A percentile compares a stretch with the other conserved stretches of the same genome.
Evolutionary conservation across 2,329 filamentous ascomycete species (phyloP).

Genomic region (Lecanicillium sp.): DNA sequence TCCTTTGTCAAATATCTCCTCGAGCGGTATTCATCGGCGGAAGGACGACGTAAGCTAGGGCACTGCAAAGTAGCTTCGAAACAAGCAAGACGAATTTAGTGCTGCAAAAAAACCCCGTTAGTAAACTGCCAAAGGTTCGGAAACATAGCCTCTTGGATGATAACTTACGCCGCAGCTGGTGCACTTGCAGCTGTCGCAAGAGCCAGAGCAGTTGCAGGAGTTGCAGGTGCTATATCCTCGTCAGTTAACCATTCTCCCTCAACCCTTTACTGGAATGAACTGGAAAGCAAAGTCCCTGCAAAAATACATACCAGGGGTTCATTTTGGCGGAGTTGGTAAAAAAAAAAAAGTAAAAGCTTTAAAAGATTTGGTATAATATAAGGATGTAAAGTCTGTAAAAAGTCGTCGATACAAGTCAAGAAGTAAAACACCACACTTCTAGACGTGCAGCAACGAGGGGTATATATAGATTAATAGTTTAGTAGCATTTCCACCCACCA

Average conservation of each 20-base stretch:
- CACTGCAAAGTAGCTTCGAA: too few relatives aligned
- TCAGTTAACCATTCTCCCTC: background rate
- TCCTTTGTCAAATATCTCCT: too few relatives aligned
- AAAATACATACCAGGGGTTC: slow-evolving; percentile 7
- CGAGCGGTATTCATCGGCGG: too few relatives aligned
- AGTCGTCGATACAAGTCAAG: slow-evolving; percentile 1
- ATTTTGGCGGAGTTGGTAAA: slow-evolving; percentile 1
- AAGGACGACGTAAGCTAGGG: too few relatives aligned
- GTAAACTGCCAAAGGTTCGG: too few relatives aligned
- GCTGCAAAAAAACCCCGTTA: too few relatives aligned
- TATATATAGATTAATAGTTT: too few relatives aligned
- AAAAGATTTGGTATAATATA: background rate
- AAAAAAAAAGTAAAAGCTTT: background rate
- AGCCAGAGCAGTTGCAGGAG: slow-evolving; percentile 15
- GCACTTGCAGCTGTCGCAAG: slow-evolving; percentile 16
- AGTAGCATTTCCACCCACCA: too few relatives aligned
- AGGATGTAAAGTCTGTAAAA: background rate
- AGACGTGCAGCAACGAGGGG: too few relatives aligned
- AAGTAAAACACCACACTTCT: background rate
- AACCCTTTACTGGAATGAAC: slow-evolving; percentile 2
- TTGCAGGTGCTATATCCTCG: slow-evolving; percentile 13
- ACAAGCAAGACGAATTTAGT: too few relatives aligned
- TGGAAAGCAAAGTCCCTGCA: background rate
- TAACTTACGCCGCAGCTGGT: slow-evolving; percentile 14
- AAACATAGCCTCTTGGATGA: too few relatives aligned